Evolutionary conservation across 202 grass and related monocot species (phyloP).

Genomic region (Panicum hallii): DNA sequence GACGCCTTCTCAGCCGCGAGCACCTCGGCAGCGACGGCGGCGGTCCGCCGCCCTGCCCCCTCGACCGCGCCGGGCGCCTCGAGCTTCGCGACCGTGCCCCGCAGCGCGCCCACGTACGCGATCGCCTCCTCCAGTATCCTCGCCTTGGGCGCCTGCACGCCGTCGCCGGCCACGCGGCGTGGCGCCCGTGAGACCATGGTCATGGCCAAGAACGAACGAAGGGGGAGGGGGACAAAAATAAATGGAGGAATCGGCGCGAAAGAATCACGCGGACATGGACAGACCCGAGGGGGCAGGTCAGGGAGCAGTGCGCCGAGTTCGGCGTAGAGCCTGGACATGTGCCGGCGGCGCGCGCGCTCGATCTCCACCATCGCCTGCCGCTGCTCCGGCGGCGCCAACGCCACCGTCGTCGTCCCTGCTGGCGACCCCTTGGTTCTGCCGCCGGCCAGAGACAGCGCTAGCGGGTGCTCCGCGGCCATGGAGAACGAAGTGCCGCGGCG

Average conservation of each 20-base stretch:
- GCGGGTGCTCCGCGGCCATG: conserved; percentile 11
- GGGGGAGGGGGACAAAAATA: not conserved
- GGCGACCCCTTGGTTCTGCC: not conserved
- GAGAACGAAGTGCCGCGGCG: not conserved
- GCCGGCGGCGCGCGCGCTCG: conserved; percentile 15
- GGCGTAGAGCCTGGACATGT: conserved; percentile 33
- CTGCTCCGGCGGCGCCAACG: not conserved
- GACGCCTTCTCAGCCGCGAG: not conserved
- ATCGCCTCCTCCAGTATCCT: conserved; percentile 35
- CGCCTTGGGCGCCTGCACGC: not conserved
- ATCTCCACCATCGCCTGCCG: not conserved
- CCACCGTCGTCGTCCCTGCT: not conserved
- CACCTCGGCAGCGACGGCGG: not conserved
- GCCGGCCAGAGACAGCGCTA: not conserved
- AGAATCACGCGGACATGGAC: not conserved
- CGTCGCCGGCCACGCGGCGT: not conserved
- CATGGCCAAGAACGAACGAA: not conserved
- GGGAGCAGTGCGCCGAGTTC: conserved; percentile 42
- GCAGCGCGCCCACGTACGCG: conserved; percentile 23
- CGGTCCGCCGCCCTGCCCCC: not conserved
- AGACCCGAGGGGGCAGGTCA: conserved; percentile 5
- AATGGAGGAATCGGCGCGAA: not conserved
- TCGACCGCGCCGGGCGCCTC: conserved; percentile 10
- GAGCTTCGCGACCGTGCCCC: conserved; percentile 8
- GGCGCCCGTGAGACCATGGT: not conserved